Conservation (phyloP, 148 eudicot species). For the Bassia scoparia region DNA sequence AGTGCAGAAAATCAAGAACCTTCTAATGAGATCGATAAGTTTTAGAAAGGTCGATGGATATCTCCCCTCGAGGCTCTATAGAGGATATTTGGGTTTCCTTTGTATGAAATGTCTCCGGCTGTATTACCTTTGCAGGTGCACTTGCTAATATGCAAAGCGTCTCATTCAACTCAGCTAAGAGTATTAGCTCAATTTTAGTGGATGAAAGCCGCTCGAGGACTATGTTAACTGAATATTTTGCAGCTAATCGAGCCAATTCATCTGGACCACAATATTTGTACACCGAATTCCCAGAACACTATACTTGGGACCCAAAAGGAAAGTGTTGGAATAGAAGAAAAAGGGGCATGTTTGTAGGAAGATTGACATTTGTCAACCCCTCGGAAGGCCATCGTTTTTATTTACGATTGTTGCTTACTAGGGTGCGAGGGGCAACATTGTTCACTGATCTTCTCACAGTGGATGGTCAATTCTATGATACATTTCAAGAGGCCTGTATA, state of each 20-base stretch:
- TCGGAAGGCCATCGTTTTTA: background rate
- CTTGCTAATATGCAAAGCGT: background rate
- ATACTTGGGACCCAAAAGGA: background rate
- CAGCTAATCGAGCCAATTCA: background rate
- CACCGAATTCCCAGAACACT: background rate
- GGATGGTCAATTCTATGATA: background rate
- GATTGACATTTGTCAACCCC: background rate
- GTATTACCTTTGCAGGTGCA: background rate
- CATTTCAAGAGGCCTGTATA: background rate
- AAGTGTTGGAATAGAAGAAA: background rate
- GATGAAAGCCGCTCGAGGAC: background rate
- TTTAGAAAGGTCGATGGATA: conserved; percentile 15
- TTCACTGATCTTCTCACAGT: background rate
- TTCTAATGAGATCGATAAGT: conserved; percentile 14
- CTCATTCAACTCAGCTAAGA: background rate
- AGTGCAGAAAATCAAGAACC: background rate
- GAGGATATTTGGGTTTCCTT: background rate
- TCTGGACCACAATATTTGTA: background rate
- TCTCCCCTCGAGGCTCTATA: conserved; percentile 13
- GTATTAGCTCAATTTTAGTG: background rate
- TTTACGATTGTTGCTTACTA: background rate
- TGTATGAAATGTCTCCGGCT: no score
- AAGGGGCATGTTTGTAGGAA: background rate
- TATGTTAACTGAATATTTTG: background rate
- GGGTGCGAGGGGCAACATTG: background rate